Base-by-base conservation (phyloP, 805 yeast genomes). In the Blastobotrys chiropterorum region DNA sequence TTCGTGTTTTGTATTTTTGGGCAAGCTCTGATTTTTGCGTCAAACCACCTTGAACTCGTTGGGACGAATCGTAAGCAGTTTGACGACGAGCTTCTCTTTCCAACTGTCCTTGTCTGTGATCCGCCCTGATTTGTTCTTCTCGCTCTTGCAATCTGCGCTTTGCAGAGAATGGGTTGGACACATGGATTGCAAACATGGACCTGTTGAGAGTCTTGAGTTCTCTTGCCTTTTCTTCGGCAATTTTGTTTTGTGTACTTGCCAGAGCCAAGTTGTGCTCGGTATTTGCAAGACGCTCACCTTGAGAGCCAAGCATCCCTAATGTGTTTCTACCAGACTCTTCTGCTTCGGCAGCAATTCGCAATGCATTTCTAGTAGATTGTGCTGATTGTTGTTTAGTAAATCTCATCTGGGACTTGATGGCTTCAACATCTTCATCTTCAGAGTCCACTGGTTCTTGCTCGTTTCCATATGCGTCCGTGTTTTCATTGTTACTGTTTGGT, bases 241-340 rank as follows among this genome's bases (percentile, higher is more conserved):
- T 79, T 59, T 82, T 74, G 53, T 87, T 86, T 65, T 90, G 96
- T 2, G 88, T 83, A 53, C 83, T 85, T 49, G 95, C 88, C 50
- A 86, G 71, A 50, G 86, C 80, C 59, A 92, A 72, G 58, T 83
- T 83, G 57, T 80, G 80, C 65, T 94, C 97, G 17, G 90, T 82
- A 62, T 80, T 81, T 66, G 85, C 86, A 56, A 94, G 73, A 47
- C 88, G 76, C 65, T 90, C 97, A 52, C 94, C 82, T 68, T 94
- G 98, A n/a, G 90, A 80, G 21, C 99, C 99, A 47, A 94, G 76
- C 81, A 88, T 81, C 26, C 97, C 97, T 56, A 92, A 69, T 0
- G 97, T 85, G 65, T 92, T 90, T 56, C 83, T 73, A 38, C 89
- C 92, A 3, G 84, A 74, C 54, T 78, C 79, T 62, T 84, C 89